These are phyloP conservation scores for Raphanus raphanistrum DNA, from an alignment of 345 rosid genomes.

Conservation along the genomic window DNA sequence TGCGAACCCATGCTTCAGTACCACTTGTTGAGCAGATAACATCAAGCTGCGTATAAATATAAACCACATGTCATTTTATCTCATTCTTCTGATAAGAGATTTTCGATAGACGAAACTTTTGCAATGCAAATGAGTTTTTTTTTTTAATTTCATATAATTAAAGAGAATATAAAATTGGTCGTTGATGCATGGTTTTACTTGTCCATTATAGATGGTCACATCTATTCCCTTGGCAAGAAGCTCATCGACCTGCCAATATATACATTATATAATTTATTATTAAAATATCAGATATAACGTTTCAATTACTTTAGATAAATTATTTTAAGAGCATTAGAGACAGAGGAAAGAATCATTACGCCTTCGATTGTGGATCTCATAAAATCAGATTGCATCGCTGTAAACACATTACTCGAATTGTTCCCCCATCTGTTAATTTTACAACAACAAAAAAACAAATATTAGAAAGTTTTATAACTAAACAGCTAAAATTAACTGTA, in stretches of 20 bases:
- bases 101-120: background rate
- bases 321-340: background rate
- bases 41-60: conserved; percentile 57
- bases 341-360: conserved; percentile 41
- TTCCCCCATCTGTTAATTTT: conserved; percentile 72
- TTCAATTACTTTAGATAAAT: background rate
- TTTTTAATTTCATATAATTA: background rate
- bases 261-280: background rate
- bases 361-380: conserved; percentile 77
- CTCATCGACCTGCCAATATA: conserved; percentile 62
- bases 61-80: conserved; percentile 21
- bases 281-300: conserved; percentile 3
- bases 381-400: conserved; percentile 56
- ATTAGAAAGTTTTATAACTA: no score
- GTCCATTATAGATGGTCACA: conserved; percentile 87
- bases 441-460: background rate
- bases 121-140: background rate
- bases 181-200: conserved; percentile 48
- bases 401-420: conserved; percentile 56
- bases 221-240: conserved; percentile 70
- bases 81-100: background rate
- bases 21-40: conserved; percentile 83
- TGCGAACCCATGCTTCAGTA: conserved; percentile 83
- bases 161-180: background rate
- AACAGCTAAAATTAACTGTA: background rate